Evolutionary conservation across 2,329 filamentous ascomycete genomes (phyloP).

Genomic region (Colletotrichum agaves): DNA sequence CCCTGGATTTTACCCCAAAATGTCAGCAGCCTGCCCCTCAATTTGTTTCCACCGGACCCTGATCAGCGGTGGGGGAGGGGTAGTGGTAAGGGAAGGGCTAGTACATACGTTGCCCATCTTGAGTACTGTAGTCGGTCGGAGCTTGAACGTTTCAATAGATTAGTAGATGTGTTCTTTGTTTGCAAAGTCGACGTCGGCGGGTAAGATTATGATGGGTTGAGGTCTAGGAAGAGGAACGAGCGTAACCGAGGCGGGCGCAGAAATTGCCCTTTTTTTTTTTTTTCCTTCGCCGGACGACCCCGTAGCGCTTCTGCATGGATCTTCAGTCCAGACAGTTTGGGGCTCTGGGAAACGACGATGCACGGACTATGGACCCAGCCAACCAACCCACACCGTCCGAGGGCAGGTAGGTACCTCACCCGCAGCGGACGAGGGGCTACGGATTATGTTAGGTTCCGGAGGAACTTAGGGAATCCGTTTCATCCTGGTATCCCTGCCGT

Average conservation of each 20-base stretch:
- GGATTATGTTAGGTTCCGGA: constrained; percentile 10
- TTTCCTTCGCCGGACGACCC: constrained; percentile 19
- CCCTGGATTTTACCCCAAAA: constrained; percentile 53
- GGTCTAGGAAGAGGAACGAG: not conserved
- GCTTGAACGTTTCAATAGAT: not conserved
- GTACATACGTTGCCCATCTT: constrained; percentile 40
- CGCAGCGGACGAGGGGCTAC: not conserved
- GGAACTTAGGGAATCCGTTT: constrained; percentile 8
- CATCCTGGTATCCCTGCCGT: not conserved
- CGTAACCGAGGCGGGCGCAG: constrained; percentile 17
- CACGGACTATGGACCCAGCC: not conserved
- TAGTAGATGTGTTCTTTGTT: not conserved
- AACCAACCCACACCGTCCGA: no score
- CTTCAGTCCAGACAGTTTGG: constrained; percentile 21
- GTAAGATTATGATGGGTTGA: constrained; percentile 2
- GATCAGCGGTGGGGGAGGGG: constrained; percentile 33
- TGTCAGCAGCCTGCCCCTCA: constrained; percentile 34
- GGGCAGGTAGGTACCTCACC: no score
- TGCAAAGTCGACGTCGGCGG: not conserved
- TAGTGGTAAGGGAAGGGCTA: not conserved
- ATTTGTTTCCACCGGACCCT: constrained; percentile 37
- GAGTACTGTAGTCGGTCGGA: not conserved
- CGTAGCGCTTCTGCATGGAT: constrained; percentile 31
- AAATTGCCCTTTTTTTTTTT: constrained; percentile 9
- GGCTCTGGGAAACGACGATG: constrained; percentile 6